Conservation (phyloP, 1,139 yeast species). For the Saccharomyces hybrid region DNA sequence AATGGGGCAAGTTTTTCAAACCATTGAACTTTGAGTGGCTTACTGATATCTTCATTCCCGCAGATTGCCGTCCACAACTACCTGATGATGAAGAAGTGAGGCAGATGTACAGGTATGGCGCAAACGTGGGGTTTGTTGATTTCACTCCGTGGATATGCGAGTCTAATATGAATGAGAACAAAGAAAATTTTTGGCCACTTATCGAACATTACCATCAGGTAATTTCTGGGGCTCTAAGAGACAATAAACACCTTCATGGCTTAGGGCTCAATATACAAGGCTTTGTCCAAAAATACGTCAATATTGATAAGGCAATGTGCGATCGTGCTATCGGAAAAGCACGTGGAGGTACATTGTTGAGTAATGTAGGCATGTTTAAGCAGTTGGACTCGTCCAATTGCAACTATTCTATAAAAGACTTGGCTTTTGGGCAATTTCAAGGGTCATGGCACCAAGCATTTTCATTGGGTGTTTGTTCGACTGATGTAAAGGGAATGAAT, state of each 20-base stretch:
- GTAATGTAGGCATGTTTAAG: not conserved
- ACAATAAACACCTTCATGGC: conserved; percentile 1
- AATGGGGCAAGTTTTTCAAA: conserved; percentile 6
- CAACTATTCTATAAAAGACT: conserved; percentile 5
- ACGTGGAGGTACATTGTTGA: not conserved
- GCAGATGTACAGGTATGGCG: conserved; percentile 7
- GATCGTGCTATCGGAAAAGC: not conserved
- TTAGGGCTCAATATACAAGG: conserved; percentile 5
- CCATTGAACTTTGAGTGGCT: conserved; percentile 5
- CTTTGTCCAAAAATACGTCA: conserved; percentile 1
- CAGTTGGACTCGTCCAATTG: not conserved
- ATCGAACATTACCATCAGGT: conserved; percentile 6
- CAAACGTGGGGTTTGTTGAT: conserved; percentile 8
- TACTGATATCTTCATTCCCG: conserved; percentile 7
- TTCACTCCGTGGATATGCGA: conserved; percentile 8
- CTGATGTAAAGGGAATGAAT: conserved; percentile 9
- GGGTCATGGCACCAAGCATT: conserved; percentile 2
- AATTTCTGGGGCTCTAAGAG: conserved; percentile 3
- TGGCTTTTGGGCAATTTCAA: conserved; percentile 2
- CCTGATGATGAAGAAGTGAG: conserved; percentile 3
- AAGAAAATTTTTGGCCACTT: conserved; percentile 7
- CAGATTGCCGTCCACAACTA: conserved; percentile 6
- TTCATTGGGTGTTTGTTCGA: conserved; percentile 6
- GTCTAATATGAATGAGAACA: conserved; percentile 5
- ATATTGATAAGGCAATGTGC: not conserved